Conservation (phyloP, 495 filamentous ascomycete species). For the Tuber borchii region DNA sequence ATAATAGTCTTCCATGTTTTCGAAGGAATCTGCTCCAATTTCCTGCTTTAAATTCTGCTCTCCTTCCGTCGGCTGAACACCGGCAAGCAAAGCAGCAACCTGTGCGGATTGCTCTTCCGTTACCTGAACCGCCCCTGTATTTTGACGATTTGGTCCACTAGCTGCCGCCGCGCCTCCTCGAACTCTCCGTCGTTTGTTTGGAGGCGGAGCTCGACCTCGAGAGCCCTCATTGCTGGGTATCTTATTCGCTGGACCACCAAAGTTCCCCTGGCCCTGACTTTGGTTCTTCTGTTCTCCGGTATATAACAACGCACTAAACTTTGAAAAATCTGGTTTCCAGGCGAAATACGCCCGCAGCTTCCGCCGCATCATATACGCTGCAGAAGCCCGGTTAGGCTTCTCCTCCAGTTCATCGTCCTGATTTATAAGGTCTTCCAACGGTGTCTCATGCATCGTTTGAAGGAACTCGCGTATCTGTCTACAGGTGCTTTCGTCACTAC, state of each 20-base stretch:
- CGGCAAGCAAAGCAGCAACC: slow-evolving; percentile 59
- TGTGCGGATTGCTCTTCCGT: slow-evolving; percentile 76
- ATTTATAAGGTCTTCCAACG: slow-evolving; percentile 44
- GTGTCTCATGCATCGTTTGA: slow-evolving; percentile 76
- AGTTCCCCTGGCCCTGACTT: slow-evolving; percentile 45
- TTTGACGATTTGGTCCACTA: slow-evolving; percentile 51
- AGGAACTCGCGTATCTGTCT: slow-evolving; percentile 86
- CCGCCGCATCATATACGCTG: slow-evolving; percentile 78
- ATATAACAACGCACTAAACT: slow-evolving; percentile 68
- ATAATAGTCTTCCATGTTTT: slow-evolving; percentile 85
- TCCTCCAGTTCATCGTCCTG: slow-evolving; percentile 45
- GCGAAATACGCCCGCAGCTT: slow-evolving; percentile 80
- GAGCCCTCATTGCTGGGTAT: slow-evolving; percentile 36
- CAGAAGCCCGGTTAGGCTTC: slow-evolving; percentile 55
- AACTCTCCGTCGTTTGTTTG: slow-evolving; percentile 83
- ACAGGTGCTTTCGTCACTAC: slow-evolving; percentile 78
- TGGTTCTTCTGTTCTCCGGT: slow-evolving; percentile 73
- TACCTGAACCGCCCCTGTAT: slow-evolving; percentile 63
- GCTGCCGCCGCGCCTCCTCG: slow-evolving; percentile 66
- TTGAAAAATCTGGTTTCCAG: slow-evolving; percentile 86
- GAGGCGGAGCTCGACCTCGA: slow-evolving; percentile 57
- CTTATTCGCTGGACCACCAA: slow-evolving; percentile 47
- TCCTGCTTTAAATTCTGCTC: slow-evolving; percentile 65
- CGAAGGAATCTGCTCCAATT: slow-evolving; percentile 69
- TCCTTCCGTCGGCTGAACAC: slow-evolving; percentile 59